Base-by-base conservation (phyloP, 164 flowering plant species). In the Stephania japonica region DNA sequence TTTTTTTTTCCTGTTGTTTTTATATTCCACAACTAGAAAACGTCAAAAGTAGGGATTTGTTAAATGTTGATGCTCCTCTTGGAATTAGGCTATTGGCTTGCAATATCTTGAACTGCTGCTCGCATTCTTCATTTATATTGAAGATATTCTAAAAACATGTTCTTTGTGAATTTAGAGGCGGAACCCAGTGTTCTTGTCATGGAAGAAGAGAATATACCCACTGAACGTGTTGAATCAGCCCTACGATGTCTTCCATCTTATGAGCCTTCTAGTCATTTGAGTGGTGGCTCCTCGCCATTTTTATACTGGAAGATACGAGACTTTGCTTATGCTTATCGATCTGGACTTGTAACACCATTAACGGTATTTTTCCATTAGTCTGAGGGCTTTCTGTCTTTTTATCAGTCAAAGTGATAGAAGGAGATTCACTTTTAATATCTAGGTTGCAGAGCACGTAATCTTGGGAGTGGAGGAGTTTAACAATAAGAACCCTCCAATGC, bases 221-320 rank as follows among this genome's bases (percentile, higher is more conserved):
- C 81, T 78, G 89, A 80, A 32, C 85, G 97, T 69, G 92, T 91
- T 78, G 84, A 84, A 72, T 43, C 79, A 65, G 90, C 93, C 61
- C 75, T 90, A 73, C 83, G 85, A 69, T 91, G 93, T 77, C 97
- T 95, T 77, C 93, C 94, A 62, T 85, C 78, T n/a, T 90, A 90
- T 83, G 86, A 87, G 78, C 88, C 91, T 77, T 68, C 88, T 67
- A 72, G 27, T 66, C 72, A 71, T 75, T 81, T 82, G 85, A 84
- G 44, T 73, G 68, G 69, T 49, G 85, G 82, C 68, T 61, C 81
- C 7, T 56, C 73, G 72, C 38, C 82, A 65, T 91, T 90, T 71
- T 83, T 86, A 65, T 91, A 91, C 77, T 93, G 99, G 99, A 95
- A 85, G 73, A 91, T 95, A 71, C 90, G 97, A 59, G 98, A 95